phyloP scores from a whole-genome alignment of 345 rosid species.

The Toxicodendron radicans region DNA sequence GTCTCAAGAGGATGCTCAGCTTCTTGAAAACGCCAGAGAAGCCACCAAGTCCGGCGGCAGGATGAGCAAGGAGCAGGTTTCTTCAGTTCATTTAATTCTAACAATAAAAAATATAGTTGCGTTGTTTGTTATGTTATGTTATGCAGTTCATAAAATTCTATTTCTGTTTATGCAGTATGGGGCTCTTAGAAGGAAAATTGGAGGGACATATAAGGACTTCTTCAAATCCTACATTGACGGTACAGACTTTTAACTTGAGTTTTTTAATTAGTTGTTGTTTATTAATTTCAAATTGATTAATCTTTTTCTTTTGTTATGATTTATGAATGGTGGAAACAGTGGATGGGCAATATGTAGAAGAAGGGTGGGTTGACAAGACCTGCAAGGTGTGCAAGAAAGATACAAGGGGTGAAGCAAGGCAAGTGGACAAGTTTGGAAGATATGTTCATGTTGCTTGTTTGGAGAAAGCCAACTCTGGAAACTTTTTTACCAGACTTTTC shows the following conservation, averaged over 20 bases:
- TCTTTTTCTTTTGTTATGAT: neutral
- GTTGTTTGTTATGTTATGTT: neutral
- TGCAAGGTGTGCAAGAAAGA: conserved; percentile 92
- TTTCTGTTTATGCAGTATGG: conserved; percentile 61
- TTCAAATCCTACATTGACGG: conserved; percentile 91
- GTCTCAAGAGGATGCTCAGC: conserved; percentile 73
- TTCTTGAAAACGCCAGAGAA: conserved; percentile 70
- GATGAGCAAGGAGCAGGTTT: conserved; percentile 78
- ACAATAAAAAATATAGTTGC: neutral
- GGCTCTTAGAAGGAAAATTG: conserved; percentile 88
- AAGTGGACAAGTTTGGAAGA: conserved; percentile 78
- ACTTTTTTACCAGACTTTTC: conserved; percentile 74
- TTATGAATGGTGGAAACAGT: conserved; percentile 34
- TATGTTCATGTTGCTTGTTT: conserved; percentile 70
- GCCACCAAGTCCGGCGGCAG: conserved; percentile 64
- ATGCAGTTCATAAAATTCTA: neutral
- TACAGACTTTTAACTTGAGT: conserved; percentile 17
- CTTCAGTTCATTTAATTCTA: too few relatives aligned
- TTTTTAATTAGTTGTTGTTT: too few relatives aligned
- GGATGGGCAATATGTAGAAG: conserved; percentile 69
- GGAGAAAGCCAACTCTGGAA: conserved; percentile 63
- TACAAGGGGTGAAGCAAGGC: conserved; percentile 70
- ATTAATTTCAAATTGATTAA: too few relatives aligned
- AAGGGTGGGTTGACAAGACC: conserved; percentile 93
- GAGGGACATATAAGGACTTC: conserved; percentile 92